Evolutionary conservation across 2,329 filamentous ascomycete species (phyloP), one percentile per base, ranked within the genome.

Genomic region (Xylariaceae sp.): DNA sequence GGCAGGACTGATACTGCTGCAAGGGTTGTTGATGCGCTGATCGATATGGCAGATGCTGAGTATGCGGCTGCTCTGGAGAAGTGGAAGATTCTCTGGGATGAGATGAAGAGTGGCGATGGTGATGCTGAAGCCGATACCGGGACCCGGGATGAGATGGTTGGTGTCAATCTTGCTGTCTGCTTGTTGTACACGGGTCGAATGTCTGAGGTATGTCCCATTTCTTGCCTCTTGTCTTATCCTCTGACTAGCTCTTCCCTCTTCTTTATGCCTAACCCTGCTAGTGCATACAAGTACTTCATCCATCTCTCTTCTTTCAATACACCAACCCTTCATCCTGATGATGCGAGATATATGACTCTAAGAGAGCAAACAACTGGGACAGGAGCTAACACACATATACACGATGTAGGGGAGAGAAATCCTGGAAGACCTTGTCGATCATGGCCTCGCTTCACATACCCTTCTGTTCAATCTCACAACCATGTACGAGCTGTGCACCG

Each of bases 391-490:
- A 21, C 21, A 14, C 14, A 17, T 6, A 32, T 3, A 33, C 12
- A 10, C 35, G 48, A 22, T 11, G 2, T 21, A 88, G 75, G 86
- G 88, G 1, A 80, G 80, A 12, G 66, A 72, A 11, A 67, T 87
- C 1, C 70, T 96, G 3, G 85, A 92, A 58, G 67, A 69, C 0
- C 68, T 94, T 10, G 72, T 90, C 0, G 73, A 80, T 3, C 64
- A 71, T 1, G 79, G 82, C 1, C 72, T 80, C 33, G 79, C 81
- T 0, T 96, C 92, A 47, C 83, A 87, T 52, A 87, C 87, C 1
- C 69, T 95, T 2, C 79, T 94, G 0, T 95, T 96, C 68, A 97
- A 97, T 63, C 67, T 98, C 11, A 82, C 84, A 10, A 97, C 92
- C 0, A 80, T 95, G 57, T 97, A 95, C 63, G 93, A 97, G 67